Conservation (phyloP, 306 rosid genomes). For the Malus fusca region DNA sequence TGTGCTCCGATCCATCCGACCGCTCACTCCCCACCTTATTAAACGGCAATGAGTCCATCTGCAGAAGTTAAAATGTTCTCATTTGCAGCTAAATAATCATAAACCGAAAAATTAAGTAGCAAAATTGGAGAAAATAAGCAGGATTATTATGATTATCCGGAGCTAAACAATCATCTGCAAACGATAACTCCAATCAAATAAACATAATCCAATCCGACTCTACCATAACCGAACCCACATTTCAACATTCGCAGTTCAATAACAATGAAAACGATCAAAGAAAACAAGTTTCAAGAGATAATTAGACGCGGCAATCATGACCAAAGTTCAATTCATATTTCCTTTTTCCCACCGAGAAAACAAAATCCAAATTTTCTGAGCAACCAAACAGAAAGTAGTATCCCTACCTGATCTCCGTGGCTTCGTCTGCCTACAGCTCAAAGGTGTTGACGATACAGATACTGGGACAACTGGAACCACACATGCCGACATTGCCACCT, state of each 20-base stretch:
- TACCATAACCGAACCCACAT: not conserved
- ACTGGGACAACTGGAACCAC: not conserved
- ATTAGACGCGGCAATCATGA: not conserved
- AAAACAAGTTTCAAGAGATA: not conserved
- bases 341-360: not conserved
- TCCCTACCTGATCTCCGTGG: not conserved
- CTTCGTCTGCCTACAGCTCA: not conserved
- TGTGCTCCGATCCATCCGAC: conserved; percentile 15
- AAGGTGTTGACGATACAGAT: not conserved
- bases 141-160: not conserved
- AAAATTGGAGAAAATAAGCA: not conserved
- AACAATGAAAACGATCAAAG: not conserved
- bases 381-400: not conserved
- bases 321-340: not conserved
- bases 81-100: not conserved
- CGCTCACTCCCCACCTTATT: conserved; percentile 23
- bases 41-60: conserved; percentile 11
- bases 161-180: not conserved
- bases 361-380: not conserved
- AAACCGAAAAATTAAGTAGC: not conserved
- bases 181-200: not conserved
- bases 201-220: not conserved
- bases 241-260: not conserved
- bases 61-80: not conserved
- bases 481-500: not conserved